Percentiles rank a stretch among this genome's conserved stretches.
Evolutionary conservation across 208 protist species (phyloP).

Genomic region (Vickermania spadyakhi): DNA sequence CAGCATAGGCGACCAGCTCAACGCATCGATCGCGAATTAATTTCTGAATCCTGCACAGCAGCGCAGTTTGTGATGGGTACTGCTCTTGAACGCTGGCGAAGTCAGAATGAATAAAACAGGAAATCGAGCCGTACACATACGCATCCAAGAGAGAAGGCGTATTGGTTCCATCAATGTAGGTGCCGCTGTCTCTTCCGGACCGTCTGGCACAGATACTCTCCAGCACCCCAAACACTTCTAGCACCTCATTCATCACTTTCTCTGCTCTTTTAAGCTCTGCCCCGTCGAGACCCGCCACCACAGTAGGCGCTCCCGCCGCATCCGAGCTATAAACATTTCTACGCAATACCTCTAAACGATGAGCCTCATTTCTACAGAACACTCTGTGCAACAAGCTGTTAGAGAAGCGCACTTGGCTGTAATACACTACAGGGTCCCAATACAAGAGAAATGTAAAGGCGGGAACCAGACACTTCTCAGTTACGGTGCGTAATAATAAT

Average conservation of each 20-base stretch:
- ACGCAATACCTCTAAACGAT: constrained; percentile 31
- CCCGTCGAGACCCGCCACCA: neutral
- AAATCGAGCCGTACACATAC: constrained; percentile 60
- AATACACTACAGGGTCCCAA: constrained; percentile 40
- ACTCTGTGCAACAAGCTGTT: constrained; percentile 52
- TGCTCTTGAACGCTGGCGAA: constrained; percentile 16
- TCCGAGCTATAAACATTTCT: constrained; percentile 22
- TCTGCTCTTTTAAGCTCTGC: constrained; percentile 19
- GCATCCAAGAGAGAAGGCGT: constrained; percentile 50
- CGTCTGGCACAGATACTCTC: constrained; percentile 28
- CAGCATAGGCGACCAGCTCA: constrained; percentile 52
- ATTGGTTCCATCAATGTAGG: constrained; percentile 58
- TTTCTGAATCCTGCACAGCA: constrained; percentile 13
- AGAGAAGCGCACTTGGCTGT: constrained; percentile 24
- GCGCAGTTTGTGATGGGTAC: neutral
- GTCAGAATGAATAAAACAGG: constrained; percentile 68
- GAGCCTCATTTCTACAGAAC: constrained; percentile 18
- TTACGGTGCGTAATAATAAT: constrained; percentile 29
- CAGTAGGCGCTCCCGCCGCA: constrained; percentile 6
- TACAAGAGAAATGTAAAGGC: constrained; percentile 68
- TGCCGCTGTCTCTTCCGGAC: neutral
- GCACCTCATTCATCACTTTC: constrained; percentile 36
- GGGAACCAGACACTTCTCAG: constrained; percentile 45
- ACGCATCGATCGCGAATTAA: constrained; percentile 39
- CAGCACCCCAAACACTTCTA: constrained; percentile 33